A percentile compares a stretch with the other conserved stretches of the same genome.
Conservation (phyloP, 73 alveolate species). For the Strombidium stylifer region DNA sequence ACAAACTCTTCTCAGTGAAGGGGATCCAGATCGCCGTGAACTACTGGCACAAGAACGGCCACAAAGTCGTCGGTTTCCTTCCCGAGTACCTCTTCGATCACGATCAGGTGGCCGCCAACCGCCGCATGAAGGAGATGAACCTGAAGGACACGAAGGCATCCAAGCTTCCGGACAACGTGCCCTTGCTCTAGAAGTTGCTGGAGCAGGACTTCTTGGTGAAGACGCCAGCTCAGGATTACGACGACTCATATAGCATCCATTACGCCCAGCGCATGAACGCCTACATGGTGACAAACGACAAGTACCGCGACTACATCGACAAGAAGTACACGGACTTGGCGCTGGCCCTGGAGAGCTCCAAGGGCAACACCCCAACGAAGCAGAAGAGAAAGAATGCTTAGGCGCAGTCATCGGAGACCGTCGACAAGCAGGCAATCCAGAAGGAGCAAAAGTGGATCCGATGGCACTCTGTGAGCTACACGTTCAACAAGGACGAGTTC, state of each 20-base stretch:
- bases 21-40: conserved; percentile 90
- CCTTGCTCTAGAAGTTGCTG: conserved; percentile 64
- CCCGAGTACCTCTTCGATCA: conserved; percentile 91
- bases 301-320: conserved; percentile 86
- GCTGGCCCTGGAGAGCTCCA: too few relatives aligned
- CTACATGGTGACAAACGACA: conserved; percentile 89
- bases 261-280: conserved; percentile 90
- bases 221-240: conserved; percentile 92
- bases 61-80: conserved; percentile 76
- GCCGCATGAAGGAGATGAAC: conserved; percentile 32
- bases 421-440: conserved; percentile 71
- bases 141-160: conserved; percentile 6
- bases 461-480: conserved; percentile 80
- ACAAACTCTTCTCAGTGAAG: conserved; percentile 71
- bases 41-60: conserved; percentile 85
- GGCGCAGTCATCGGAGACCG: too few relatives aligned
- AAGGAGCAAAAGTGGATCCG: conserved; percentile 86
- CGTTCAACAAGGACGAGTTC: conserved; percentile 86
- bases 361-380: too few relatives aligned
- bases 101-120: conserved; percentile 68
- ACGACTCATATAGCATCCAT: conserved; percentile 91
- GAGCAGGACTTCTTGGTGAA: conserved; percentile 76
- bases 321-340: conserved; percentile 64
- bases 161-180: conserved; percentile 81
- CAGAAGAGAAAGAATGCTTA: too few relatives aligned